Evolutionary conservation across 1,284 basidiomycete genomes (phyloP).

Genomic region (Ganoderma resinaceum): DNA sequence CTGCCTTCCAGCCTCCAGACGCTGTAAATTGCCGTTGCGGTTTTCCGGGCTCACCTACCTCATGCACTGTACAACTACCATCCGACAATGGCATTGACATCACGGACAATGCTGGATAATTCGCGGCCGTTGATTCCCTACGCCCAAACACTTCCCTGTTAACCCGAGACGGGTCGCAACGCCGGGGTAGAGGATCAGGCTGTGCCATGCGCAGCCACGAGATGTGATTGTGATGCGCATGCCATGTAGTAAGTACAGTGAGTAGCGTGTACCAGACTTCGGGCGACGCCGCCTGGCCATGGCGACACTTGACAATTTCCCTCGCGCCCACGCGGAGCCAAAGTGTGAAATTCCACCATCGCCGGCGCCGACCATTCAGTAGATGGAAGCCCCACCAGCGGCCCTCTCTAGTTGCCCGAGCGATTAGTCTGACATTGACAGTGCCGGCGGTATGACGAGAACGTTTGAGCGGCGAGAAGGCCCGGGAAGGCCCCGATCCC

Average conservation of each 20-base stretch:
- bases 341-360: not conserved
- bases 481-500: not conserved
- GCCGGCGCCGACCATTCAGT: not conserved
- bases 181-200: slow-evolving; percentile 12
- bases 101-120: slow-evolving; percentile 4
- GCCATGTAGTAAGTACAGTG: too few species aligned
- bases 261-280: not conserved
- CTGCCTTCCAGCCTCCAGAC: not conserved
- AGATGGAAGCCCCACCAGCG: too few species aligned
- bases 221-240: slow-evolving; percentile 17
- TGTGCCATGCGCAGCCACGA: slow-evolving; percentile 12
- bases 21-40: not conserved
- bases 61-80: not conserved
- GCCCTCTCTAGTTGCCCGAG: not conserved
- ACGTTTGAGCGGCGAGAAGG: not conserved
- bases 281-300: not conserved
- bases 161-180: not conserved
- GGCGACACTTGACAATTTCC: not conserved
- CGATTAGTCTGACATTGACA: slow-evolving; percentile 6
- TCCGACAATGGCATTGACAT: not conserved
- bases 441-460: slow-evolving; percentile 18
- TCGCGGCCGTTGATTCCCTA: not conserved
- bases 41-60: not conserved
- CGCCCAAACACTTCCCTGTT: slow-evolving; percentile 9
- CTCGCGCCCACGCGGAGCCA: not conserved